phyloP scores from a whole-genome alignment of 345 rosid species.

The Euphorbia tirucalli region DNA sequence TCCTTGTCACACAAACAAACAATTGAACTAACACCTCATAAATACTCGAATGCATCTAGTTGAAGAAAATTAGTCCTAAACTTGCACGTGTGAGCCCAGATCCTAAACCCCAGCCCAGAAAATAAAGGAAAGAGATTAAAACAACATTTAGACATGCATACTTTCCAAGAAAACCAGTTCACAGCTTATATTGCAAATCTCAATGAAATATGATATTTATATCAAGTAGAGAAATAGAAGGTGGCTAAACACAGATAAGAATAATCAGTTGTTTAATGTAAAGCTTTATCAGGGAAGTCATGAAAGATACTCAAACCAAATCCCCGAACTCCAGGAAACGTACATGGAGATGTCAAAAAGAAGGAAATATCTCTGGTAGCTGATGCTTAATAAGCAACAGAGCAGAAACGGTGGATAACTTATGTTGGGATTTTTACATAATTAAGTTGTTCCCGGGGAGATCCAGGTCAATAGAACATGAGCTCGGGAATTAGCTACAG shows the following conservation, averaged over 20 bases:
- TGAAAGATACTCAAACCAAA: background rate
- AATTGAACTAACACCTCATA: background rate
- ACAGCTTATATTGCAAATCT: background rate
- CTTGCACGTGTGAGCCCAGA: background rate
- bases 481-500: background rate
- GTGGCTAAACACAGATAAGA: background rate
- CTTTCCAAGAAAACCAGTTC: background rate
- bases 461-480: background rate
- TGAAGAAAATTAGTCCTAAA: background rate
- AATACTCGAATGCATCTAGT: background rate
- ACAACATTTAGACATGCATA: background rate
- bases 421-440: background rate
- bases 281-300: background rate
- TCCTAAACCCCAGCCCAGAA: background rate
- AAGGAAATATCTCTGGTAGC: background rate
- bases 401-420: background rate
- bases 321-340: background rate
- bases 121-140: no score
- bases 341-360: background rate
- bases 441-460: background rate
- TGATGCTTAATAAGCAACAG: background rate
- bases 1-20: background rate
- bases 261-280: background rate
- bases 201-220: no score
- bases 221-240: background rate